A percentile compares a stretch with the other conserved stretches of the same genome.
phyloP scores from a whole-genome alignment of 2,329 filamentous ascomycete genomes.

The Drechslera avenae region DNA sequence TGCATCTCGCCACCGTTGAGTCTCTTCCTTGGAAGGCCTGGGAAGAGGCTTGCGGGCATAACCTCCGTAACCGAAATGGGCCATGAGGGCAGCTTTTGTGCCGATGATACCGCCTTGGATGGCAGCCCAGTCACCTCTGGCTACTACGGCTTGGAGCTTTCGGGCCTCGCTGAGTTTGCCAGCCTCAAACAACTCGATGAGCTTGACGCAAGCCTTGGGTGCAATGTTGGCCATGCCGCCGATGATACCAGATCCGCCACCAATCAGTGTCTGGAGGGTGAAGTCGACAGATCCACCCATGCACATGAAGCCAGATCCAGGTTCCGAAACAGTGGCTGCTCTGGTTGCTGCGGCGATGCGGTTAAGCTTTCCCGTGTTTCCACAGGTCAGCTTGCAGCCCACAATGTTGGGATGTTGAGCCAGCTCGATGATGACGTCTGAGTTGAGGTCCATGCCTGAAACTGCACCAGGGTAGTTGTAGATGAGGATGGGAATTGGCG shows the following conservation, averaged over 20 bases:
- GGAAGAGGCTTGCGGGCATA: slow-evolving; percentile 63
- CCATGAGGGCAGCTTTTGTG: slow-evolving; percentile 68
- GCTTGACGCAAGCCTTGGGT: slow-evolving; percentile 67
- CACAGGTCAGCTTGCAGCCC: slow-evolving; percentile 72
- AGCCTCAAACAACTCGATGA: slow-evolving; percentile 64
- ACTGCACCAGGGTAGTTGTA: slow-evolving; percentile 73
- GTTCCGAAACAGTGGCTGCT: slow-evolving; percentile 43
- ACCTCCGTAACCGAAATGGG: slow-evolving; percentile 69
- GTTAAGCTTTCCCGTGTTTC: slow-evolving; percentile 72
- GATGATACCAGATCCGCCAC: slow-evolving; percentile 73
- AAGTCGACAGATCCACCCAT: slow-evolving; percentile 77
- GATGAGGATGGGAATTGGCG: slow-evolving; percentile 69
- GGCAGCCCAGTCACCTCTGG: slow-evolving; percentile 70
- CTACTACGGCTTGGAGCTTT: slow-evolving; percentile 68
- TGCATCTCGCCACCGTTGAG: slow-evolving; percentile 48
- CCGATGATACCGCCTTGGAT: slow-evolving; percentile 72
- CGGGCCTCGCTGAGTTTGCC: slow-evolving; percentile 66
- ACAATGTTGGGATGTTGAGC: slow-evolving; percentile 68
- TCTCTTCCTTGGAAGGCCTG: slow-evolving; percentile 53
- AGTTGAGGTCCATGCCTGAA: slow-evolving; percentile 67
- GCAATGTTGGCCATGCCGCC: slow-evolving; percentile 73
- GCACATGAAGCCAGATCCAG: slow-evolving; percentile 66
- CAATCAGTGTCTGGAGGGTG: slow-evolving; percentile 70
- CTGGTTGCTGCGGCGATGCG: slow-evolving; percentile 61
- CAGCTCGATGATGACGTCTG: slow-evolving; percentile 65